These are phyloP conservation scores for Dryas drummondii DNA, from an alignment of 306 rosid genomes.

Conservation along the genomic window DNA sequence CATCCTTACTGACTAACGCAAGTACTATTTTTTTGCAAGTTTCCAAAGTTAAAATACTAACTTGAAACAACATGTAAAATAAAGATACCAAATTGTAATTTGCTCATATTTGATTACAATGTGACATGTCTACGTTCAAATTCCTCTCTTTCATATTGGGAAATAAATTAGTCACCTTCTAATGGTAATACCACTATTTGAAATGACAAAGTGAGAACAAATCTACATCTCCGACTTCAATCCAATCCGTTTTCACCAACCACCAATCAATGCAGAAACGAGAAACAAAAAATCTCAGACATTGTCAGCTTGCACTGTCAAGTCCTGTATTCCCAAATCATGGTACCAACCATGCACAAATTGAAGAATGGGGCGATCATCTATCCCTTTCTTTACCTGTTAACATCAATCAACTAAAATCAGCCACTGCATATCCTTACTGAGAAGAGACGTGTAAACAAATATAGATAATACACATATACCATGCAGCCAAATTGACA, in stretches of 20 bases:
- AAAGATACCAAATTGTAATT: too few species aligned
- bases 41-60: too few species aligned
- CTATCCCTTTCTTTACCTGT: conserved; percentile 74
- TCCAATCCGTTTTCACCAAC: neutral
- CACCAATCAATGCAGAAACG: neutral
- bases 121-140: neutral
- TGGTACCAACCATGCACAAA: conserved; percentile 84
- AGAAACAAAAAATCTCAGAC: conserved; percentile 36
- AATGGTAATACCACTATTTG: neutral
- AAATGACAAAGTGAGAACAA: neutral
- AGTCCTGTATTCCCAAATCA: conserved; percentile 84
- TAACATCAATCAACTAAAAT: conserved; percentile 22
- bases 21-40: too few species aligned
- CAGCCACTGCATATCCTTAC: conserved; percentile 12
- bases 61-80: too few species aligned
- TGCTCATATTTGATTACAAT: too few species aligned
- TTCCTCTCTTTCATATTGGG: neutral
- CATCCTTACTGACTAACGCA: too few species aligned
- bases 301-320: conserved; percentile 71
- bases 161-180: neutral
- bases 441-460: neutral
- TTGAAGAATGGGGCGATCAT: conserved; percentile 61
- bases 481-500: neutral
- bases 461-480: neutral
- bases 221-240: neutral